Base-by-base conservation (phyloP, 2,329 filamentous ascomycete species). In the Trichoderma polysporum region DNA sequence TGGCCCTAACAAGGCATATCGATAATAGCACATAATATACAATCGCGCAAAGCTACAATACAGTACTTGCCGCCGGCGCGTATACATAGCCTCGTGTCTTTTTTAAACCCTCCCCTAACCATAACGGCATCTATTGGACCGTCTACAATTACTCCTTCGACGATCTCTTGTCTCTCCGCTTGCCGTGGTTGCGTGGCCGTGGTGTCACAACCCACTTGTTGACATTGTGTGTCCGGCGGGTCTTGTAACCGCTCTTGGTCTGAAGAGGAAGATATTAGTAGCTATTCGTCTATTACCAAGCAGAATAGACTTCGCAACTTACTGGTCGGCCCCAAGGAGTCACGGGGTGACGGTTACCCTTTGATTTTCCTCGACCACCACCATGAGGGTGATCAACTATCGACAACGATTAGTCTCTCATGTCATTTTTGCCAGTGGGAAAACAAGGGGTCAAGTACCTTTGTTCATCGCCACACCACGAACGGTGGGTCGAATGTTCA, bases 381-480 rank as follows among this genome's bases (percentile, higher is more conserved):
- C 95, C 95, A 79, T 99, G 95, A 76, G 95, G 95, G 85, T 99
- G 95, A 76, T 99, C 95, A 74, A 89, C 91, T 88, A 74, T 52
- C 69, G 59, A 73, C 15, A 66, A 57, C 29, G 39, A n/a, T 66
- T 31, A 69, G 50, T 65, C 22, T 45, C 35, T 49, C 8, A 19
- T 6, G 13, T 27, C 10, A 7, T 35, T 19, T 58, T 53, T 13
- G 27, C 10, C 17, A 13, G 2, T 35, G 2, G 6, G 13, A 27
- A 31, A 9, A 31, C n/a, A 22, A 45, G n/a, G 50, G 27, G 37
- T 41, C 27, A 79, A 86, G 76, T 82, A 92, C 91, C 88, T 78
- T 94, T 93, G 84, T 99, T 99, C 96, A 99, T 99, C 70, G 96
- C 95, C 74, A 98, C 82, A 90, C 95, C 96, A 84, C 96, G 90